Evolutionary conservation across 495 filamentous ascomycete species (phyloP), one percentile per base, ranked within the genome.

Genomic region (Penicillium cataractarum): DNA sequence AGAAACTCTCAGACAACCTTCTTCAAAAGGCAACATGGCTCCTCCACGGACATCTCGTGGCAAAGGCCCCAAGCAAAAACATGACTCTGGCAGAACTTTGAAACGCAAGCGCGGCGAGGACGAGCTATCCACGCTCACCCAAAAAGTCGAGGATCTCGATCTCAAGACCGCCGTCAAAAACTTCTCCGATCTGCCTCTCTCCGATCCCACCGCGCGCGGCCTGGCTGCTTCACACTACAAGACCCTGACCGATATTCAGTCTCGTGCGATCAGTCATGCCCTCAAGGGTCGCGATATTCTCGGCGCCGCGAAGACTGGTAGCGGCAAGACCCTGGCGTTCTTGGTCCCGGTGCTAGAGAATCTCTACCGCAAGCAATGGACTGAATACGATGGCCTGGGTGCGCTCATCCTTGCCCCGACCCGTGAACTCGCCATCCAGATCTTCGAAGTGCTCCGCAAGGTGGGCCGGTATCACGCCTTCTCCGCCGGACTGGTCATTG

Each of bases 281-380:
- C 82, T 99, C 59, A 92, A 96, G 76, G 93, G 92, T 54, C 79
- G 81, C 24, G 96, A 99, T 70, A 89, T 97, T 35, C 89, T 99
- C 54, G 95, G 95, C 44, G 95, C 96, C 24, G 95, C 95, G 42
- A 97, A 97, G 75, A 99, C 95, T 2, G 95, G 95, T 49, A 94
- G 90, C 75, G 95, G 95, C 61, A 99, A 99, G 78, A 99, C 95
- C 0, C 80, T 99, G 40, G 90, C 96, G 4, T 99, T 99, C 73
- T 75, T 99, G 12, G 76, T 98, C 6, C 95, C 95, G 2, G 89
- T 97, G 6, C 84, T 99, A 55, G 95, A 99, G 72, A 95, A 93
- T 66, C 87, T 99, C n/a, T 96, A 96, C 76, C 87, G 92, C 61
- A 87, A 84, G 58, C 89, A 86, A 85, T 97, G 93, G 90, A 89